A percentile compares a stretch with the other conserved stretches of the same genome.
Evolutionary conservation across 1,284 basidiomycete genomes (phyloP).

Genomic region (Ustilago hordei): DNA sequence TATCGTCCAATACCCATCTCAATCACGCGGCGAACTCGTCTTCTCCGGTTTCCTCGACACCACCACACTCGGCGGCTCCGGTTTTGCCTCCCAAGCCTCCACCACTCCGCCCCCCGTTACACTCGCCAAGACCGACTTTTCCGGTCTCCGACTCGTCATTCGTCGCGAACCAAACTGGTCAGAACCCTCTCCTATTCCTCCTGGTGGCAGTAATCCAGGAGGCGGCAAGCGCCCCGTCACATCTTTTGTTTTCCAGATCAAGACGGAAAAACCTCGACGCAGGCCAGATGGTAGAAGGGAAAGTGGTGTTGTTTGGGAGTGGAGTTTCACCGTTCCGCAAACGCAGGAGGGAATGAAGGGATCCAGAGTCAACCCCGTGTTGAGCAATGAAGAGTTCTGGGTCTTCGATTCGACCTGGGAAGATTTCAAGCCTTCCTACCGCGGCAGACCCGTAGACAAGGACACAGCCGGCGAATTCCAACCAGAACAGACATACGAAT

Average conservation of each 20-base stretch:
- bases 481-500: slow-evolving; percentile 49
- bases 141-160: slow-evolving; percentile 44
- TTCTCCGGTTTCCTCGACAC: slow-evolving; percentile 69
- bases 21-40: slow-evolving; percentile 41
- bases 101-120: slow-evolving; percentile 38
- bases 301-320: slow-evolving; percentile 72
- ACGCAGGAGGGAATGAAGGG: slow-evolving; percentile 2
- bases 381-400: slow-evolving; percentile 40
- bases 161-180: slow-evolving; percentile 27
- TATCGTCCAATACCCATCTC: slow-evolving; percentile 51
- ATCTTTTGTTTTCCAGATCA: slow-evolving; percentile 71
- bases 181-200: slow-evolving; percentile 19
- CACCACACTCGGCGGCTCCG: slow-evolving; percentile 72
- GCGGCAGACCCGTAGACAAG: slow-evolving; percentile 69
- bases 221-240: slow-evolving; percentile 52
- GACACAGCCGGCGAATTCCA: slow-evolving; percentile 41
- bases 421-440: slow-evolving; percentile 71
- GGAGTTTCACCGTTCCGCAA: slow-evolving; percentile 62
- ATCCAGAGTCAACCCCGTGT: slow-evolving; percentile 10
- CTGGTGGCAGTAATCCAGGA: slow-evolving; percentile 21
- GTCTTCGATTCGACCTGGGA: slow-evolving; percentile 68
- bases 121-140: slow-evolving; percentile 31
- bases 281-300: slow-evolving; percentile 69
- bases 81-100: slow-evolving; percentile 72
- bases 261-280: slow-evolving; percentile 66